A percentile compares a stretch with the other conserved stretches of the same genome.
These are phyloP conservation scores for Peziza echinospora DNA, from an alignment of 495 filamentous ascomycete species.

Conservation along the genomic window DNA sequence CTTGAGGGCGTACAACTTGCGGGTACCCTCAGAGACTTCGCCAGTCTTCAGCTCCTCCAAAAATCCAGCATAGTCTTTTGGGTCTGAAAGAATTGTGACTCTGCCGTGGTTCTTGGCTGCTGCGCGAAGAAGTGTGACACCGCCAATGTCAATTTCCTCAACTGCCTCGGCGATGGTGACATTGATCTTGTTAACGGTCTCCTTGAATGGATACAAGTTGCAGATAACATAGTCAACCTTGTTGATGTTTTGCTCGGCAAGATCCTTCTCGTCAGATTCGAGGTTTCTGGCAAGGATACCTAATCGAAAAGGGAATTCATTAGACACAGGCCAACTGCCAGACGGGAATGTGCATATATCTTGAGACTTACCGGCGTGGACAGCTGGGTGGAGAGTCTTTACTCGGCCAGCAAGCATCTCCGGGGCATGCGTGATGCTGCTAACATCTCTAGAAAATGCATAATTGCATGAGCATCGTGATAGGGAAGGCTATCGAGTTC, in stretches of 20 bases:
- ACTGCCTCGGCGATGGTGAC: slow-evolving; percentile 91
- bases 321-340: slow-evolving; percentile 16
- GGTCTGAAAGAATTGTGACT: slow-evolving; percentile 87
- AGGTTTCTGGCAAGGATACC: slow-evolving; percentile 84
- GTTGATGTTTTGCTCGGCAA: slow-evolving; percentile 86
- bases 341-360: background rate
- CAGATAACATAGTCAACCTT: slow-evolving; percentile 97
- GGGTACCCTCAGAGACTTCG: slow-evolving; percentile 58
- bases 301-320: background rate
- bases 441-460: slow-evolving; percentile 49
- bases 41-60: slow-evolving; percentile 70
- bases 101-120: slow-evolving; percentile 93
- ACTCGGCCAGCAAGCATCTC: slow-evolving; percentile 94
- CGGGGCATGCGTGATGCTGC: slow-evolving; percentile 90
- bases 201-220: slow-evolving; percentile 97
- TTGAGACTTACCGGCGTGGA: slow-evolving; percentile 44
- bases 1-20: slow-evolving; percentile 79
- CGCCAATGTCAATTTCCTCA: slow-evolving; percentile 95
- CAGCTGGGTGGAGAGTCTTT: slow-evolving; percentile 89
- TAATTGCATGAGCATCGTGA: background rate
- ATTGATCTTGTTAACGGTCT: slow-evolving; percentile 87
- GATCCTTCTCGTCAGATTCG: slow-evolving; percentile 82
- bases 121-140: slow-evolving; percentile 85
- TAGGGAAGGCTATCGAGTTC: background rate
- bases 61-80: slow-evolving; percentile 81